phyloP scores from a whole-genome alignment of 805 yeast species.

The Hagleromyces aurorensis region DNA sequence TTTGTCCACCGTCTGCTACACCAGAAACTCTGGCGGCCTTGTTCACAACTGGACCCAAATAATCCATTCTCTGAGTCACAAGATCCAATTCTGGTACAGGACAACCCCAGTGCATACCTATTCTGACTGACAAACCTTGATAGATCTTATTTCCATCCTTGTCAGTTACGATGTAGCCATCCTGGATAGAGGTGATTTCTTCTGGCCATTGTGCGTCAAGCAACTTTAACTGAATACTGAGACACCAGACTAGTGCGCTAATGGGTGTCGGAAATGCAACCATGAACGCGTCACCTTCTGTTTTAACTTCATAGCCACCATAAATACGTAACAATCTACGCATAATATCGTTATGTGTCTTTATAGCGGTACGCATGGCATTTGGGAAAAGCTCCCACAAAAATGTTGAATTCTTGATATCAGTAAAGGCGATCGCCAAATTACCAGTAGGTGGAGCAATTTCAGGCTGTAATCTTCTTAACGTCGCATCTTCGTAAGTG shows the following conservation, averaged over 20 bases:
- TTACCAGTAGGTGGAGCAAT: conserved; percentile 93
- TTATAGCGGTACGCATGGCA: conserved; percentile 95
- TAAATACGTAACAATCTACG: conserved; percentile 83
- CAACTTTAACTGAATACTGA: conserved; percentile 79
- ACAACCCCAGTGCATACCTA: conserved; percentile 98
- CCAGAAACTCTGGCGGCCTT: conserved; percentile 89
- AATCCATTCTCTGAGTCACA: conserved; percentile 95
- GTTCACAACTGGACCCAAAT: conserved; percentile 97
- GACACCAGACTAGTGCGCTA: conserved; percentile 88
- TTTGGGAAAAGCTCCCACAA: conserved; percentile 90
- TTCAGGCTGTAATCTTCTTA: conserved; percentile 80
- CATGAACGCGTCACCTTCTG: conserved; percentile 99
- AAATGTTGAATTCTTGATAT: conserved; percentile 87
- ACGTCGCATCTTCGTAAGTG: conserved; percentile 62
- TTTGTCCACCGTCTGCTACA: conserved; percentile 98
- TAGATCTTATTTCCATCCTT: conserved; percentile 49
- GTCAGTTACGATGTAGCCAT: conserved; percentile 75
- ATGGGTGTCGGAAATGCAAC: conserved; percentile 93
- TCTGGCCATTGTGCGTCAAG: conserved; percentile 92
- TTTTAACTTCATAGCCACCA: conserved; percentile 97
- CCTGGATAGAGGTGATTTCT: conserved; percentile 76
- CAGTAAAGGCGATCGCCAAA: conserved; percentile 93
- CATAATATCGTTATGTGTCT: conserved; percentile 90
- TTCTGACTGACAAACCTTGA: conserved; percentile 88
- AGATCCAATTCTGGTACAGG: conserved; percentile 95